These are phyloP conservation scores for Xylariaceae sp. DNA, from an alignment of 2,329 filamentous ascomycete genomes.

Conservation along the genomic window DNA sequence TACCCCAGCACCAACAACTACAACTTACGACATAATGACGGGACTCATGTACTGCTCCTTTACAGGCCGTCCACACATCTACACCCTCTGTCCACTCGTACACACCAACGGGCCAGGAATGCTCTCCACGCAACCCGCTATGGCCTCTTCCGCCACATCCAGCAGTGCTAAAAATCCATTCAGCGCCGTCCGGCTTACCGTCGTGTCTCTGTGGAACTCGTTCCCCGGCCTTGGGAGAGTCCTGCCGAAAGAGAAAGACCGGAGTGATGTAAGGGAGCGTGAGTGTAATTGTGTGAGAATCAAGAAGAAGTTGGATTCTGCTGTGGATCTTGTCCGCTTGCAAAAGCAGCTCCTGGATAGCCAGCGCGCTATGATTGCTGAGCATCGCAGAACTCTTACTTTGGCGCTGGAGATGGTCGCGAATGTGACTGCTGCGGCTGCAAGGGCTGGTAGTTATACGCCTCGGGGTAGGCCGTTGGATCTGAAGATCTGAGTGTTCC, in stretches of 20 bases:
- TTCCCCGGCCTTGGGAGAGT: not conserved
- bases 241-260: not conserved
- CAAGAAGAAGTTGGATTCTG: slow-evolving; percentile 5
- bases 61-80: slow-evolving; percentile 25
- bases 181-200: not conserved
- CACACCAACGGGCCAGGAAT: slow-evolving; percentile 19
- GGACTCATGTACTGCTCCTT: slow-evolving; percentile 34
- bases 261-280: not conserved
- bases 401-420: slow-evolving; percentile 11
- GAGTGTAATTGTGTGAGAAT: slow-evolving; percentile 11
- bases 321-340: slow-evolving; percentile 14
- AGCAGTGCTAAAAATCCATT: slow-evolving; percentile 27
- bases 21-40: slow-evolving; percentile 17
- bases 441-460: not conserved
- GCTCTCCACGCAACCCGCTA: slow-evolving; percentile 8
- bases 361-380: slow-evolving; percentile 16
- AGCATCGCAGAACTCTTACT: slow-evolving; percentile 15
- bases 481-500: slow-evolving; percentile 14
- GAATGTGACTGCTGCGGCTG: slow-evolving; percentile 6
- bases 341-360: slow-evolving; percentile 27
- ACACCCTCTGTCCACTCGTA: slow-evolving; percentile 25
- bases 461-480: not conserved
- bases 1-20: not conserved
- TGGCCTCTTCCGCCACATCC: slow-evolving; percentile 1
- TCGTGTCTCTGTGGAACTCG: slow-evolving; percentile 24